phyloP scores from a whole-genome alignment of 441 rosid species.

The Populus hybrid region DNA sequence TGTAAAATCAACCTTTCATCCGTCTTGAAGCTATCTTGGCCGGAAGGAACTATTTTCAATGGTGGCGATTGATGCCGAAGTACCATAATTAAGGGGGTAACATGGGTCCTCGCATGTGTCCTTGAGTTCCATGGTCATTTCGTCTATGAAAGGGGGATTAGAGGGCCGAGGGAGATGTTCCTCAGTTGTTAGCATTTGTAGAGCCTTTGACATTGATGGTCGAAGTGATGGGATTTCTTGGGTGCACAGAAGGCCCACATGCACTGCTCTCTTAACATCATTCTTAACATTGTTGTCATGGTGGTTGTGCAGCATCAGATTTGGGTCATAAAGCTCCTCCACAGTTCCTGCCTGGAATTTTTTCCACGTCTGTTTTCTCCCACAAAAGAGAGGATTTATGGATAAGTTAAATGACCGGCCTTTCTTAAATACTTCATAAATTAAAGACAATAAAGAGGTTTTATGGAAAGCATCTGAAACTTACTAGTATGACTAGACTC shows the following conservation, averaged over 20 bases:
- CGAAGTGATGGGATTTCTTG: conserved; percentile 71
- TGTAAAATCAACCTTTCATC: neutral
- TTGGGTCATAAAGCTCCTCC: conserved; percentile 72
- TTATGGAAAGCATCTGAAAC: conserved; percentile 11
- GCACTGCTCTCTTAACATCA: conserved; percentile 58
- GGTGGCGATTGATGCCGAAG: conserved; percentile 60
- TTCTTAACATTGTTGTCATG: conserved; percentile 38
- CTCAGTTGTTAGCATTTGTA: conserved; percentile 68
- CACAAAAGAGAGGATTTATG: neutral
- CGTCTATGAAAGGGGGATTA: conserved; percentile 85
- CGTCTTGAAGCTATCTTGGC: conserved; percentile 52
- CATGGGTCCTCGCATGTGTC: conserved; percentile 46
- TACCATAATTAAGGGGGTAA: conserved; percentile 38
- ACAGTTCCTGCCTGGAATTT: conserved; percentile 58
- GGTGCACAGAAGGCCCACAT: conserved; percentile 76
- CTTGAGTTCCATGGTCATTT: conserved; percentile 71
- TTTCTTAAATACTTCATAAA: neutral
- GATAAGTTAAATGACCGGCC: neutral
- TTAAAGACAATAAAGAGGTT: neutral
- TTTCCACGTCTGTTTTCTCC: conserved; percentile 62
- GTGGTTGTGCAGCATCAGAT: conserved; percentile 46
- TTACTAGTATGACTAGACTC: conserved; percentile 55
- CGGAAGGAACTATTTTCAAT: conserved; percentile 59
- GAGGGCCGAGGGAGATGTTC: conserved; percentile 66
- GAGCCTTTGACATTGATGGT: conserved; percentile 72